These are phyloP conservation scores for Ustilago tritici DNA, from an alignment of 1,284 basidiomycete species.

Conservation along the genomic window DNA sequence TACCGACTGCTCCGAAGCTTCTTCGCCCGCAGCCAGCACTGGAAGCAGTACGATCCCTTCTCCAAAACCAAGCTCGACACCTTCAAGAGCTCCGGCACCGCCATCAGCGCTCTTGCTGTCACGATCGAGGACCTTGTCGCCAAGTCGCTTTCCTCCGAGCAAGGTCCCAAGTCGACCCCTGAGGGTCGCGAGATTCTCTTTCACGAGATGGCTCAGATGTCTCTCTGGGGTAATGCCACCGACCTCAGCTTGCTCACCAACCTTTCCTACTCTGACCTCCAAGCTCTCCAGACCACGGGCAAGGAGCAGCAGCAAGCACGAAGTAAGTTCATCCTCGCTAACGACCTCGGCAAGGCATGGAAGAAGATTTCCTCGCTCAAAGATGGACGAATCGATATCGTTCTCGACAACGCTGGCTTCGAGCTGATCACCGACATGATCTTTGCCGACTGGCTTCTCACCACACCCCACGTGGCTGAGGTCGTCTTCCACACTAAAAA, in stretches of 20 bases:
- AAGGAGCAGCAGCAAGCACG: slow-evolving; percentile 69
- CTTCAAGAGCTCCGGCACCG: slow-evolving; percentile 82
- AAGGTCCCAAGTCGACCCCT: slow-evolving; percentile 46
- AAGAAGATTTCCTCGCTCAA: slow-evolving; percentile 76
- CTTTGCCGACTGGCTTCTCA: slow-evolving; percentile 83
- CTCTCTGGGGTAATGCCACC: slow-evolving; percentile 77
- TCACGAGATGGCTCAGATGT: slow-evolving; percentile 84
- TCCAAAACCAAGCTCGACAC: slow-evolving; percentile 82
- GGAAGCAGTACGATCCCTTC: slow-evolving; percentile 88
- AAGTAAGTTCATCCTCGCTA: slow-evolving; percentile 80
- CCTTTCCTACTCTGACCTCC: slow-evolving; percentile 82
- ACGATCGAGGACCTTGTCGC: slow-evolving; percentile 58
- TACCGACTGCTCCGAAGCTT: slow-evolving; percentile 86
- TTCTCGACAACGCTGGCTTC: slow-evolving; percentile 91
- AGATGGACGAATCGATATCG: slow-evolving; percentile 81
- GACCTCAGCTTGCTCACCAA: slow-evolving; percentile 87
- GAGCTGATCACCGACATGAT: slow-evolving; percentile 96
- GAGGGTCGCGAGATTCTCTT: slow-evolving; percentile 74
- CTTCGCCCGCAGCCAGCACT: slow-evolving; percentile 79
- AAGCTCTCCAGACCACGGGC: slow-evolving; percentile 82
- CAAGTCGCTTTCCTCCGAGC: slow-evolving; percentile 42
- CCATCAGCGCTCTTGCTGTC: slow-evolving; percentile 75
- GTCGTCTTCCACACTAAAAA: slow-evolving; percentile 69
- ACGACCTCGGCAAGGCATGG: slow-evolving; percentile 86
- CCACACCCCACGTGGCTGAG: slow-evolving; percentile 56